Conservation (phyloP, 495 filamentous ascomycete genomes). For the Durotheca rogersii region DNA sequence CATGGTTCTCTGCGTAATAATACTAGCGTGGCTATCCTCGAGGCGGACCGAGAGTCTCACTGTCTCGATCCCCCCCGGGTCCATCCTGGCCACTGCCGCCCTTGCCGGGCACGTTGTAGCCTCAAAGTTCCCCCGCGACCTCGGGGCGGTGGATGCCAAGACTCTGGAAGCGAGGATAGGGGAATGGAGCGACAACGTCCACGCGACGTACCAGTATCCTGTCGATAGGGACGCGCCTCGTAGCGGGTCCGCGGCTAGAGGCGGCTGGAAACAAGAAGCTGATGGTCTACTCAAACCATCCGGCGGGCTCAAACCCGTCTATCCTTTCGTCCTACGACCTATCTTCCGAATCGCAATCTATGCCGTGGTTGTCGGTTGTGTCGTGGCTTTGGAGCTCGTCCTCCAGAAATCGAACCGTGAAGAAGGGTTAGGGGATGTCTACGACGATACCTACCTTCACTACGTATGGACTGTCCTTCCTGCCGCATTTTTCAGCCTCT, state of each 20-base stretch:
- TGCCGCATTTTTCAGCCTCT: slow-evolving; percentile 11
- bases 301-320: background rate
- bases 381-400: slow-evolving; percentile 24
- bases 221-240: background rate
- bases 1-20: slow-evolving; percentile 1
- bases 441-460: slow-evolving; percentile 17
- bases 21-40: background rate
- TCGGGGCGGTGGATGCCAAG: background rate
- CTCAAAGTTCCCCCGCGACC: background rate
- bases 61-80: background rate
- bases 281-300: background rate
- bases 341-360: slow-evolving; percentile 1
- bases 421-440: slow-evolving; percentile 26
- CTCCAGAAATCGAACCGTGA: slow-evolving; percentile 20
- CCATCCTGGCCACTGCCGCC: slow-evolving; percentile 1
- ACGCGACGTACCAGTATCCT: background rate
- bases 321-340: background rate
- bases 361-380: slow-evolving; percentile 8
- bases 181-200: background rate
- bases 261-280: background rate
- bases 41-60: background rate
- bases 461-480: slow-evolving; percentile 31
- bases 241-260: background rate
- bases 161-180: background rate
- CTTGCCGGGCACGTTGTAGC: background rate